Conservation (phyloP, 495 filamentous ascomycete genomes). For the Podospora tetraspora region DNA sequence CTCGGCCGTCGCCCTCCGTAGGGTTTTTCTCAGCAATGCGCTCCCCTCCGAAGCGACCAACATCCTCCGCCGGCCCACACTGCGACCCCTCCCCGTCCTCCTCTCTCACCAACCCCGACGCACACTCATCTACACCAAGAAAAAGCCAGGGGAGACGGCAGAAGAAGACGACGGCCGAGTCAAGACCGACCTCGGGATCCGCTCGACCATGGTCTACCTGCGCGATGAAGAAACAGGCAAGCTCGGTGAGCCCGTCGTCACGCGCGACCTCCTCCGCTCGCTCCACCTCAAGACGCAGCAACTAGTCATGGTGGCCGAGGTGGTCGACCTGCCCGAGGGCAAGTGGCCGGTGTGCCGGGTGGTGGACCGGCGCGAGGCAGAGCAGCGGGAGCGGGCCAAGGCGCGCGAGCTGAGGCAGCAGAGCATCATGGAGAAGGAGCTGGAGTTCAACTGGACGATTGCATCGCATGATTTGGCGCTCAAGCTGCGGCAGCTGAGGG, state of each 20-base stretch:
- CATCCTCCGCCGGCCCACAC: conserved; percentile 10
- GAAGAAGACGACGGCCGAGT: background rate
- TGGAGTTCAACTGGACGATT: conserved; percentile 85
- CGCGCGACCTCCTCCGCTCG: conserved; percentile 39
- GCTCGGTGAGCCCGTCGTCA: conserved; percentile 43
- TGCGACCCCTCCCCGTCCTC: conserved; percentile 12
- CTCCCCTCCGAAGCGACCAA: background rate
- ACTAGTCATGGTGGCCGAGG: conserved; percentile 53
- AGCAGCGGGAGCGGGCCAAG: conserved; percentile 22
- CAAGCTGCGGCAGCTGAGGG: conserved; percentile 52
- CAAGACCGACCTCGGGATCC: background rate
- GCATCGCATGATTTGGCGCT: conserved; percentile 59
- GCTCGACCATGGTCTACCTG: conserved; percentile 43
- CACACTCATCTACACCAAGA: background rate
- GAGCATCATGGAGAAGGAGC: conserved; percentile 50
- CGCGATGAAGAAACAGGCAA: conserved; percentile 43
- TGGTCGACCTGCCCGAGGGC: conserved; percentile 16
- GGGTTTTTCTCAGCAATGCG: conserved; percentile 34
- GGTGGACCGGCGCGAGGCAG: conserved; percentile 39
- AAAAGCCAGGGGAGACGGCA: background rate
- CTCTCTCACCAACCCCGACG: background rate
- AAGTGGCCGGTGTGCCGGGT: conserved; percentile 61
- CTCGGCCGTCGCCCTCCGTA: conserved; percentile 34
- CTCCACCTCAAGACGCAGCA: conserved; percentile 48
- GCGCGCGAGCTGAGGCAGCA: conserved; percentile 18